Conservation (phyloP, 2,329 filamentous ascomycete genomes). For the Cytospora paraplurivora region DNA sequence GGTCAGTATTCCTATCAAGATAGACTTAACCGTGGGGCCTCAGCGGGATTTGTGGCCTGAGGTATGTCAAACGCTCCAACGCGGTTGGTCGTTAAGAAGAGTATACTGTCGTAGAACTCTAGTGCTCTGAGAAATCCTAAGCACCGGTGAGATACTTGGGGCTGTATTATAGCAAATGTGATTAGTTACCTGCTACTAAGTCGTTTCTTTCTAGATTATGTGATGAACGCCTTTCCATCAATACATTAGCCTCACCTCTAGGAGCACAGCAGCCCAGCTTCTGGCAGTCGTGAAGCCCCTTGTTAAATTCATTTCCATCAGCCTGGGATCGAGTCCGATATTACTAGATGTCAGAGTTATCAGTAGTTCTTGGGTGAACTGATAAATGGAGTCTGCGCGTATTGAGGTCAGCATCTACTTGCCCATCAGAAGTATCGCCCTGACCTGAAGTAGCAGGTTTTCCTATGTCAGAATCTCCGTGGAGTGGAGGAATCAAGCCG, state of each 20-base stretch:
- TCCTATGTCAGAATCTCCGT: slow-evolving; percentile 13
- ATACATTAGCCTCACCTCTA: slow-evolving; percentile 41
- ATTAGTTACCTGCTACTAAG: slow-evolving; percentile 35
- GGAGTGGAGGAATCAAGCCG: slow-evolving; percentile 10
- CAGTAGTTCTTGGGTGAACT: slow-evolving; percentile 37
- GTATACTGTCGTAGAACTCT: slow-evolving; percentile 38
- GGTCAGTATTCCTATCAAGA: neutral
- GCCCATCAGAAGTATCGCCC: neutral
- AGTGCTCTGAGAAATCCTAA: slow-evolving; percentile 37
- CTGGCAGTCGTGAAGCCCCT: slow-evolving; percentile 26
- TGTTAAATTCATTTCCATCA: slow-evolving; percentile 1
- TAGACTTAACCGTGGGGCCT: neutral
- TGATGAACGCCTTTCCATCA: slow-evolving; percentile 35
- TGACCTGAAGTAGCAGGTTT: slow-evolving; percentile 35
- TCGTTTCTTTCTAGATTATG: slow-evolving; percentile 37
- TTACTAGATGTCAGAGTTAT: slow-evolving; percentile 38
- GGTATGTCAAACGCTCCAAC: slow-evolving; percentile 35
- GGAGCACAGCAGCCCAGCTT: slow-evolving; percentile 33
- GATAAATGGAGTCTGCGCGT: slow-evolving; percentile 39
- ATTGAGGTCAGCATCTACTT: neutral
- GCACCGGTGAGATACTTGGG: neutral
- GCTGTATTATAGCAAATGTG: neutral
- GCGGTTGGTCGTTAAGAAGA: slow-evolving; percentile 38
- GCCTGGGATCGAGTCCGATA: slow-evolving; percentile 30
- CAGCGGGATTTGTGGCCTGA: neutral